Conservation (phyloP, 2,329 filamentous ascomycete genomes). For the Penicillium sp. region DNA sequence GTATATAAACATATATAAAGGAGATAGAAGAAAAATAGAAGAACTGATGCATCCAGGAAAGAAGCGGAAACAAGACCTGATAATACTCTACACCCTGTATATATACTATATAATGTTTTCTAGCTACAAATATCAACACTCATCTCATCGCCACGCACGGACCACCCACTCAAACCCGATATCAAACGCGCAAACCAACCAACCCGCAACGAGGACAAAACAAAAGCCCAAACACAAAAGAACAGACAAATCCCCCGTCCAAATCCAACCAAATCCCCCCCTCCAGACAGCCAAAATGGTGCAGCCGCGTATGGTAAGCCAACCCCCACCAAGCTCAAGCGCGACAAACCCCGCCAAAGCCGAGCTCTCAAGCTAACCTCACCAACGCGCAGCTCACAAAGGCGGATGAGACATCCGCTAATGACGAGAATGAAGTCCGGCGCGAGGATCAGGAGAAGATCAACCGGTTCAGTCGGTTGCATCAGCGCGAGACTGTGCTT, state of each 20-base stretch:
- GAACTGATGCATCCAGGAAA: neutral
- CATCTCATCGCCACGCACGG: conserved; percentile 22
- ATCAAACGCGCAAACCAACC: conserved; percentile 16
- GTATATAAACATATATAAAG: neutral
- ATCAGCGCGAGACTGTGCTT: conserved; percentile 76
- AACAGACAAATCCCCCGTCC: neutral
- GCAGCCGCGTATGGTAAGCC: conserved; percentile 61
- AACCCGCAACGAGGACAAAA: conserved; percentile 8
- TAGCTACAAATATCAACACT: neutral
- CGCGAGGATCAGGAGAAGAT: conserved; percentile 98
- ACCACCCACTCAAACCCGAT: conserved; percentile 22
- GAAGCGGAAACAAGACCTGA: too few relatives aligned
- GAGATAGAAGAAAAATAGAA: neutral
- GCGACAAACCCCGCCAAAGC: conserved; percentile 3
- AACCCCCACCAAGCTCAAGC: neutral
- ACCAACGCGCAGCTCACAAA: conserved; percentile 70
- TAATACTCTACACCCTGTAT: too few relatives aligned
- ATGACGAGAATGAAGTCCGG: conserved; percentile 87
- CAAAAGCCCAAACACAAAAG: neutral
- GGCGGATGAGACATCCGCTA: conserved; percentile 77
- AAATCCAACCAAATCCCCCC: neutral
- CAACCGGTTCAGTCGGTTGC: conserved; percentile 93
- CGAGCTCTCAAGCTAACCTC: conserved; percentile 3
- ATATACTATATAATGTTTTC: neutral
- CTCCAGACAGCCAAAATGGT: conserved; percentile 43